A percentile compares a stretch with the other conserved stretches of the same genome.
Evolutionary conservation across 768 basidiomycete genomes (phyloP).

Genomic region (Russula griseocarnosa): DNA sequence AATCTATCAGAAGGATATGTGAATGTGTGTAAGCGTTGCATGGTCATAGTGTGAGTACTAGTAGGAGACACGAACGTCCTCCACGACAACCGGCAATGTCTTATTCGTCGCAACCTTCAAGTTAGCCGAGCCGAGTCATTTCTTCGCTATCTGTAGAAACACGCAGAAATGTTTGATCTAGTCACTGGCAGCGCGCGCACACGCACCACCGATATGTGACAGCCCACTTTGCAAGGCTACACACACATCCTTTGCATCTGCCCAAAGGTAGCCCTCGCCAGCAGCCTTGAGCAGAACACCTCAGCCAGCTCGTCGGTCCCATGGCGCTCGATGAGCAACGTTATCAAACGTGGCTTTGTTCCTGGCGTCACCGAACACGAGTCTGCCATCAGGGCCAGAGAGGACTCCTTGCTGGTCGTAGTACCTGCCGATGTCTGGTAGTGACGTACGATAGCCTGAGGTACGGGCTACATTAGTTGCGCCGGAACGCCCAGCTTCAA

Average conservation of each 20-base stretch:
- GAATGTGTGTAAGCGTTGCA: constrained; percentile 1
- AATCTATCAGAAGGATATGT: constrained; percentile 1
- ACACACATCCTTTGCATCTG: no score
- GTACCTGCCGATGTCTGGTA: background rate
- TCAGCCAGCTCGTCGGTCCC: constrained; percentile 59
- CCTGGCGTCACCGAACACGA: constrained; percentile 1
- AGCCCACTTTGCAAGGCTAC: constrained; percentile 59
- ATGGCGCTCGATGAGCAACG: constrained; percentile 61
- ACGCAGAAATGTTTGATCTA: constrained; percentile 8
- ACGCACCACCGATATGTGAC: constrained; percentile 65
- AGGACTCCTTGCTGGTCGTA: no score
- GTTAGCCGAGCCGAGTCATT: constrained; percentile 19
- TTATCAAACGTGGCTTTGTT: constrained; percentile 48
- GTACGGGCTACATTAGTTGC: background rate
- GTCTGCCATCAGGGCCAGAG: background rate
- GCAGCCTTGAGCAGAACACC: constrained; percentile 49
- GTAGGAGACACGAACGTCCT: constrained; percentile 20
- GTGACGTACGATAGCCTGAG: no score
- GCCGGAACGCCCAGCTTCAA: background rate
- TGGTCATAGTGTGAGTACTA: background rate
- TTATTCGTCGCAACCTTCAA: constrained; percentile 19
- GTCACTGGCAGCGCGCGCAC: no score
- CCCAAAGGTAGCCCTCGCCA: constrained; percentile 62
- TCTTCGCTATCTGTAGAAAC: constrained; percentile 25
- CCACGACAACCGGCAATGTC: constrained; percentile 21